phyloP scores from a whole-genome alignment of 1,139 yeast genomes.

The Yamadazyma dushanensis region DNA sequence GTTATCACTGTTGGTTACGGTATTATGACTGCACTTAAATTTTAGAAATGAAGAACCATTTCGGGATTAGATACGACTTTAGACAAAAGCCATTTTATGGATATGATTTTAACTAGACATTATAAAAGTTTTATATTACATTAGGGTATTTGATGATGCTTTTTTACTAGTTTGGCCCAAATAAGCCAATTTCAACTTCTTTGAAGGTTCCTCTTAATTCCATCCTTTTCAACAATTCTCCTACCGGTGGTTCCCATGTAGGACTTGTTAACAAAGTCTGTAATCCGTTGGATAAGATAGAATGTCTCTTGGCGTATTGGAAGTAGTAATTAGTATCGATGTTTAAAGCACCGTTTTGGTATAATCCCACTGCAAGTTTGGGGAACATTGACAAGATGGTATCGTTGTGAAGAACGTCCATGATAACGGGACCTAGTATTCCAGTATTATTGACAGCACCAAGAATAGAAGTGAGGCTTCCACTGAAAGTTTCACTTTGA shows the following conservation, averaged over 20 bases:
- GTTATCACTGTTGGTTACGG: conserved; percentile 80
- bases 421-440: conserved; percentile 28
- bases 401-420: conserved; percentile 27
- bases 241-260: conserved; percentile 34
- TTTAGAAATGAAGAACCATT: conserved; percentile 26
- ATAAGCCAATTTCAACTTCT: conserved; percentile 34
- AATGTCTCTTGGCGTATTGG: conserved; percentile 25
- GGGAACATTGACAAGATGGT: conserved; percentile 24
- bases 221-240: conserved; percentile 31
- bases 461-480: conserved; percentile 26
- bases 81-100: not conserved
- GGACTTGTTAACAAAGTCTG: conserved; percentile 31
- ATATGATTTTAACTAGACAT: not conserved
- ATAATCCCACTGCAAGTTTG: conserved; percentile 27
- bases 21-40: conserved; percentile 60
- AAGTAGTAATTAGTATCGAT: conserved; percentile 26
- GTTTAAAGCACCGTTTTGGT: conserved; percentile 36
- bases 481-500: conserved; percentile 25
- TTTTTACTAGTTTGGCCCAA: conserved; percentile 31
- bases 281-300: conserved; percentile 23
- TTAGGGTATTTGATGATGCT: conserved; percentile 6
- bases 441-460: conserved; percentile 35
- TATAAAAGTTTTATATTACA: conserved; percentile 2
- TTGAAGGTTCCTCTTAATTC: conserved; percentile 34
- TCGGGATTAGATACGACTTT: too few relatives aligned